Evolutionary conservation across 441 rosid genomes (phyloP).

Genomic region (Breynia disticha): DNA sequence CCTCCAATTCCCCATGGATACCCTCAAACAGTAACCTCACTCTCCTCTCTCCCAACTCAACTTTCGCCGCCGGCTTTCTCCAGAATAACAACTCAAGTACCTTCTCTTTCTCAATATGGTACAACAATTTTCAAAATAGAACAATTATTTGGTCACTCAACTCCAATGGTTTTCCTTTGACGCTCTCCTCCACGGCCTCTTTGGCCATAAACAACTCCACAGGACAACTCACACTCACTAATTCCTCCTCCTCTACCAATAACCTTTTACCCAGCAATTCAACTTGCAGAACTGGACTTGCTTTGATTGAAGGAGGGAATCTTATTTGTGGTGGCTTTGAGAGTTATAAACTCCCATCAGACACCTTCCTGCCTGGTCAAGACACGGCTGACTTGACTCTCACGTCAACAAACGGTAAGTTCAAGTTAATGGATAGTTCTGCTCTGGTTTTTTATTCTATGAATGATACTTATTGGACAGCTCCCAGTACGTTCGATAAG

Average conservation of each 20-base stretch:
- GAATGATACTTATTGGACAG: slow-evolving; percentile 20
- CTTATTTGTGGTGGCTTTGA: slow-evolving; percentile 32
- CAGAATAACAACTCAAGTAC: background rate
- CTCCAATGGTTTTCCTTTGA: background rate
- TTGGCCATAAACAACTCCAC: slow-evolving; percentile 21
- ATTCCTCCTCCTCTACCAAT: slow-evolving; percentile 22
- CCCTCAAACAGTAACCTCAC: slow-evolving; percentile 27
- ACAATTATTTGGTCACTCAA: slow-evolving; percentile 40
- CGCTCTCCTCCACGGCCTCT: slow-evolving; percentile 11
- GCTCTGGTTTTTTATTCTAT: slow-evolving; percentile 18
- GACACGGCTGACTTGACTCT: slow-evolving; percentile 12
- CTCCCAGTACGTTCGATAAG: background rate
- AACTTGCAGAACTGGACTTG: slow-evolving; percentile 14
- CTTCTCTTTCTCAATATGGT: slow-evolving; percentile 51
- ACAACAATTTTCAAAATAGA: slow-evolving; percentile 15
- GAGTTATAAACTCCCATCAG: slow-evolving; percentile 34
- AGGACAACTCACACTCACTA: slow-evolving; percentile 26
- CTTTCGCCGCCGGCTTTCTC: slow-evolving; percentile 47
- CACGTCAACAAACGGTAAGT: slow-evolving; percentile 32
- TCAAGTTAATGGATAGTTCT: slow-evolving; percentile 17
- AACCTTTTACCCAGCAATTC: slow-evolving; percentile 16
- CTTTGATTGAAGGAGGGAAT: slow-evolving; percentile 28
- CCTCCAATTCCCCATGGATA: slow-evolving; percentile 35
- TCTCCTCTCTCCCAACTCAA: slow-evolving; percentile 36
- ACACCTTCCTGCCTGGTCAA: slow-evolving; percentile 46